Base-by-base conservation (phyloP, 441 rosid species). In the Biscutella laevigata region DNA sequence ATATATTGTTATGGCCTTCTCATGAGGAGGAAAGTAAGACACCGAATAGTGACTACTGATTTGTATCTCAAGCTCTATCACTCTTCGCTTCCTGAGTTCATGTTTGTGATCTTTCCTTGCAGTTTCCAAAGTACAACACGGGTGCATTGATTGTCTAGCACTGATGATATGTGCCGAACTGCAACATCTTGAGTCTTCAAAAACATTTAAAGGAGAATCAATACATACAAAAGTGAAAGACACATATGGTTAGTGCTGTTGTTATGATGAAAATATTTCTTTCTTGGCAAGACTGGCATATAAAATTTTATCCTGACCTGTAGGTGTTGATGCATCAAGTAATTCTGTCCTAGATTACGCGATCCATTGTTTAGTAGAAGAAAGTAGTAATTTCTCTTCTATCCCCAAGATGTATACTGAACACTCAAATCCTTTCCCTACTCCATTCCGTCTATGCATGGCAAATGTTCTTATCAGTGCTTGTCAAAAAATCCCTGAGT, bases 61-160 rank as follows among this genome's bases (percentile, higher is more conserved):
- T 52, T 10, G 14, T 39, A 53, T 36, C 59, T 63, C 45, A 45
- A 61, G 42, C 61, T 49, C 34, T n/a, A 44, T 11, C 22, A 43
- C 33, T 13, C 15, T 58, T 53, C 27, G 16, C 11, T 37, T 36
- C 30, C 60, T 15, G 48, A 54, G 30, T 22, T 40, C 30, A 61
- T 53, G 43, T 56, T 16, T 58, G 11, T 27, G 28, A 42, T 46
- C 21, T 40, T 7, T 43, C 45, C 62, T 58, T 57, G 52, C 81
- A 91, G 98, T 91, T 68, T 79, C 81, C 20, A 91, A 88, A 76
- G 91, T 87, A 53, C 94, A 88, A 43, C 96, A 82, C 54, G 98
- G 96, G 15, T 88, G 96, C 78, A 82, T 91, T 35, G 98, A 91
- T 66, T 88, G 91, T 75, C 67, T 91, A 16, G 96, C 98, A 16